These are phyloP conservation scores for Lactarius indigo DNA, from an alignment of 768 basidiomycete genomes.

Conservation along the genomic window DNA sequence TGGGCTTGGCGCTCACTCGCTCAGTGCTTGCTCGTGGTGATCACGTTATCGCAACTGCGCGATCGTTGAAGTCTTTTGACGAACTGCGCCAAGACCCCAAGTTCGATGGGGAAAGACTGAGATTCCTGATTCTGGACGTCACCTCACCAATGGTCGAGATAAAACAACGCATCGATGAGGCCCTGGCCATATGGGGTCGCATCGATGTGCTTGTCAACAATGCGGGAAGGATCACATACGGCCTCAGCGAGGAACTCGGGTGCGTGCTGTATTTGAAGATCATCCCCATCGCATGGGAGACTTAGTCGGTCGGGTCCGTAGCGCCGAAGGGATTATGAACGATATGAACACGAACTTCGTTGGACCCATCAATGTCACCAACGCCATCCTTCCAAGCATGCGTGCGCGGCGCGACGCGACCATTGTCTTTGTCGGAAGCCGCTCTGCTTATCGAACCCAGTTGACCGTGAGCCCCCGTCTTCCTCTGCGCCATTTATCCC, in stretches of 20 bases:
- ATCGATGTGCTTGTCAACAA: conserved; percentile 21
- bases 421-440: conserved; percentile 37
- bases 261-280: background rate
- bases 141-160: conserved; percentile 9
- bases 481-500: background rate
- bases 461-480: background rate
- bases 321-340: conserved; percentile 6
- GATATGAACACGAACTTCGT: conserved; percentile 40
- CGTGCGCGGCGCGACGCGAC: conserved; percentile 35
- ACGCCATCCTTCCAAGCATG: conserved; percentile 43
- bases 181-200: conserved; percentile 14
- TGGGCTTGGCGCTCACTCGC: conserved; percentile 18
- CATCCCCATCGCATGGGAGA: background rate
- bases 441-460: conserved; percentile 29
- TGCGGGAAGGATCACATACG: conserved; percentile 9
- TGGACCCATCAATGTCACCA: conserved; percentile 43
- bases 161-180: conserved; percentile 1
- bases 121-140: conserved; percentile 11
- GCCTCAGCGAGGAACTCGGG: conserved; percentile 15
- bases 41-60: conserved; percentile 14
- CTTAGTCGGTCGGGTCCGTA: background rate
- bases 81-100: background rate
- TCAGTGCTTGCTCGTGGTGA: conserved; percentile 16
- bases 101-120: conserved; percentile 1
- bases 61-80: conserved; percentile 4